Base-by-base conservation (phyloP, 2,329 filamentous ascomycete species). In the Trichoderma endophyticum region DNA sequence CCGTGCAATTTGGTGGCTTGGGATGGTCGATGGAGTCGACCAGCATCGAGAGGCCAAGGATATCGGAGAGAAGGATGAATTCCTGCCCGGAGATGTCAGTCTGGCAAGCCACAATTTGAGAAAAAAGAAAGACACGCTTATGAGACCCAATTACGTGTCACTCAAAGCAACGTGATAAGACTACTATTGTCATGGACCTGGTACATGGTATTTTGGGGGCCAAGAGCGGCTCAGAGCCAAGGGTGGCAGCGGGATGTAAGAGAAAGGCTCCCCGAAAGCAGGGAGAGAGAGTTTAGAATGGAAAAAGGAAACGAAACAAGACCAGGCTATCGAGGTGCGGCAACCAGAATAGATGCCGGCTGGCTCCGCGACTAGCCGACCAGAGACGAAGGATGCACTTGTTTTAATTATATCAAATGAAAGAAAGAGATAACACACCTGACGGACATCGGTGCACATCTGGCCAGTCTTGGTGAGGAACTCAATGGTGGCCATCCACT, bases 21-120 rank as follows among this genome's bases (percentile, higher is more conserved):
- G 92, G 92, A 80, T 94, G 92, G 80, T 93, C 90, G 80, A 94
- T 93, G 71, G 87, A 86, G 82, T 94, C 92, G 74, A 94, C 89
- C 6, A 94, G 87, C 68, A 93, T 86, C 7, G 91, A 93, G 48
- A 95, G 86, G 6, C 92, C 92, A 28, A 94, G 85, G 56, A 93
- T 85, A 78, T 94, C 92, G 71, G 90, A 92, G 69, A 94, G 88
- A 43, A 94, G 87, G 78, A 94, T 93, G 82, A 92, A 93, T 84
- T 93, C 91, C 85, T 89, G 28, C 5, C 30, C 43, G 11, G 18
- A 36, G 5, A n/a, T 51, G 39, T 70, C 24, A 70, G 67, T 24
- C 30, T 18, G 8, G 36, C 21, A 32, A 54, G n/a, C 36, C 67
- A 51, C 36, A 60, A 60, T 18, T 34, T 21, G 30, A 4, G 15